A percentile compares a stretch with the other conserved stretches of the same genome.
Conservation (phyloP, 176 grass and related monocot species). For the Zea mays region DNA sequence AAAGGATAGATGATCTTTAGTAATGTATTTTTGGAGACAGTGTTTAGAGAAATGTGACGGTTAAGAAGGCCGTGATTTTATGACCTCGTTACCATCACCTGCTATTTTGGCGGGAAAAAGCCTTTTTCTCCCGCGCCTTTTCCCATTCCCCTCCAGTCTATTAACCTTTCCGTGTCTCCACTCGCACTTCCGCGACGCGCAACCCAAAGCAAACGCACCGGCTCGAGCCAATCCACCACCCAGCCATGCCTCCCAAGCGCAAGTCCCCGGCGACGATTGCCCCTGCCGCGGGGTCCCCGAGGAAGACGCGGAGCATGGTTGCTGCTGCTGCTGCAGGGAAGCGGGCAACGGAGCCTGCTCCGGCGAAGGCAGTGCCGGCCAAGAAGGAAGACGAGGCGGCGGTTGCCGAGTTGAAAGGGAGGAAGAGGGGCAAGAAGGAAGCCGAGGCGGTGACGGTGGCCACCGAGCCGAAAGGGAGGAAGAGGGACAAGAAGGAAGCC, state of each 20-base stretch:
- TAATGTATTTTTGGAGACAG: too few relatives aligned
- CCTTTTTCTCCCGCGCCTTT: not conserved
- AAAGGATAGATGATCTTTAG: too few relatives aligned
- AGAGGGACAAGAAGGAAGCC: slow-evolving; percentile 30
- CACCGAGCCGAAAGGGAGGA: slow-evolving; percentile 25
- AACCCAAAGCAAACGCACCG: not conserved
- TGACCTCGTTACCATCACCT: too few relatives aligned
- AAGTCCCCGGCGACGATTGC: slow-evolving; percentile 29
- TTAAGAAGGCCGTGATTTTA: too few relatives aligned
- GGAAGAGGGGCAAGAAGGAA: slow-evolving; percentile 38
- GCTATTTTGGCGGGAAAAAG: not conserved
- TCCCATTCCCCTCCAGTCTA: not conserved
- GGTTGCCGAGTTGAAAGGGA: slow-evolving; percentile 1
- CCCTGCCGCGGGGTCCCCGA: slow-evolving; percentile 22
- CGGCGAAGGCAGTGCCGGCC: not conserved
- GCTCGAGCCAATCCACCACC: not conserved
- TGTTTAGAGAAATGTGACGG: too few relatives aligned
- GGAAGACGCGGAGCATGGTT: slow-evolving; percentile 51
- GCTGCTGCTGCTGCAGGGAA: slow-evolving; percentile 23
- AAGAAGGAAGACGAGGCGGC: slow-evolving; percentile 10
- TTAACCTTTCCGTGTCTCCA: not conserved
- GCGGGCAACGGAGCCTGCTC: slow-evolving; percentile 23
- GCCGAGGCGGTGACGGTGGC: not conserved
- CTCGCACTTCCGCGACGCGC: not conserved
- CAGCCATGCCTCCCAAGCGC: slow-evolving; percentile 49